These are phyloP conservation scores for Ajuga reptans DNA, from an alignment of 305 asterid genomes.

Conservation along the genomic window DNA sequence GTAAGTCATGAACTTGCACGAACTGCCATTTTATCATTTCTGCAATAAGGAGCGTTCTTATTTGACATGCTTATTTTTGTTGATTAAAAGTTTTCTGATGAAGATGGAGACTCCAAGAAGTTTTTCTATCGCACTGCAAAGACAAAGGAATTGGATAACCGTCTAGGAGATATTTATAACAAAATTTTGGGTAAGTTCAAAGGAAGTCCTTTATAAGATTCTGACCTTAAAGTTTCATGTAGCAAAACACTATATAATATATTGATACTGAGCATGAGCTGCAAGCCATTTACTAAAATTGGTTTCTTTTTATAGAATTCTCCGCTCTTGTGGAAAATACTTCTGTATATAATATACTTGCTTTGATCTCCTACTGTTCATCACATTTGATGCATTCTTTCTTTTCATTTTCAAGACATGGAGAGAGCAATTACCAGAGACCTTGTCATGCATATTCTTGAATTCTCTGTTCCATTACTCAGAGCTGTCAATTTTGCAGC, in stretches of 20 bases:
- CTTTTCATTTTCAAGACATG: slow-evolving; percentile 52
- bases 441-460: slow-evolving; percentile 69
- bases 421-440: slow-evolving; percentile 93
- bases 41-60: slow-evolving; percentile 17
- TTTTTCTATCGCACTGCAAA: slow-evolving; percentile 79
- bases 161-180: slow-evolving; percentile 90
- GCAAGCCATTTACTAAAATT: slow-evolving; percentile 1
- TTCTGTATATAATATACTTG: slow-evolving; percentile 10
- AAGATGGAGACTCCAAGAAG: slow-evolving; percentile 68
- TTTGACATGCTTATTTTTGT: slow-evolving; percentile 24
- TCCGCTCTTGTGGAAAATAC: not conserved
- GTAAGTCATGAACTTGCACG: slow-evolving; percentile 39
- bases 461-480: slow-evolving; percentile 55
- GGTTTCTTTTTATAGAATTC: not conserved
- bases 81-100: slow-evolving; percentile 64
- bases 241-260: slow-evolving; percentile 9
- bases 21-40: slow-evolving; percentile 8
- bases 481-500: slow-evolving; percentile 71
- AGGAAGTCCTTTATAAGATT: slow-evolving; percentile 16
- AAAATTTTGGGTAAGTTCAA: slow-evolving; percentile 67
- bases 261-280: slow-evolving; percentile 17
- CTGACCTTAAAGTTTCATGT: slow-evolving; percentile 7
- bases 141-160: slow-evolving; percentile 82
- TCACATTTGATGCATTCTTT: not conserved
- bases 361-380: slow-evolving; percentile 12